Percentiles rank a stretch among this genome's conserved stretches.
Evolutionary conservation across 352 stramenopile genomes (phyloP).

Genomic region (Pythium myriotylum): DNA sequence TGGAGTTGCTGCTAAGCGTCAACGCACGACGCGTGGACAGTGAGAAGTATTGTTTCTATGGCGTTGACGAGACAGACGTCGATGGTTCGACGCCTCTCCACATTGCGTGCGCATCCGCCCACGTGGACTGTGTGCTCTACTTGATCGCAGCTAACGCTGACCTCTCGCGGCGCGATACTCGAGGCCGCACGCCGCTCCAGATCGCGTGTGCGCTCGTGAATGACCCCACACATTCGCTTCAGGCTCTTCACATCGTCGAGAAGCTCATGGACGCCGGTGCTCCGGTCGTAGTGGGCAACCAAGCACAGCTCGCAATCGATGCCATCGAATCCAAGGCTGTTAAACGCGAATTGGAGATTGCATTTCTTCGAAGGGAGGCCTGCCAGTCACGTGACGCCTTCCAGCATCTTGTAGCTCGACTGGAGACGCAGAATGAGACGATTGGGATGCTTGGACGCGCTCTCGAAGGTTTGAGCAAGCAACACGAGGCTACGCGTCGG

Average conservation of each 20-base stretch:
- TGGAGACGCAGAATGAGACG: conserved; percentile 2
- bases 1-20: conserved; percentile 60
- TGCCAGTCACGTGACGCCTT: conserved; percentile 3
- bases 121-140: conserved; percentile 59
- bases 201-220: conserved; percentile 58
- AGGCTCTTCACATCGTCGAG: conserved; percentile 49
- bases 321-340: conserved; percentile 44
- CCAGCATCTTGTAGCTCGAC: not conserved
- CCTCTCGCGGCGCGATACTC: conserved; percentile 35
- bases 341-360: conserved; percentile 57
- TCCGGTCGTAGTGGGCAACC: conserved; percentile 27
- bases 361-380: conserved; percentile 53
- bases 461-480: not conserved
- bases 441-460: not conserved
- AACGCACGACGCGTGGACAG: conserved; percentile 46
- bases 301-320: conserved; percentile 41
- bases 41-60: conserved; percentile 54
- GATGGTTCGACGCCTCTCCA: conserved; percentile 66
- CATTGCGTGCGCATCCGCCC: conserved; percentile 37
- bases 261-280: conserved; percentile 48
- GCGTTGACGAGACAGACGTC: conserved; percentile 47
- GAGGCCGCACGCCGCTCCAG: conserved; percentile 37
- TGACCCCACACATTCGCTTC: conserved; percentile 26
- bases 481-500: not conserved
- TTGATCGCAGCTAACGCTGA: conserved; percentile 62